Evolutionary conservation across 176 grass and related monocot genomes (phyloP).

Genomic region (Ensete ventricosum): DNA sequence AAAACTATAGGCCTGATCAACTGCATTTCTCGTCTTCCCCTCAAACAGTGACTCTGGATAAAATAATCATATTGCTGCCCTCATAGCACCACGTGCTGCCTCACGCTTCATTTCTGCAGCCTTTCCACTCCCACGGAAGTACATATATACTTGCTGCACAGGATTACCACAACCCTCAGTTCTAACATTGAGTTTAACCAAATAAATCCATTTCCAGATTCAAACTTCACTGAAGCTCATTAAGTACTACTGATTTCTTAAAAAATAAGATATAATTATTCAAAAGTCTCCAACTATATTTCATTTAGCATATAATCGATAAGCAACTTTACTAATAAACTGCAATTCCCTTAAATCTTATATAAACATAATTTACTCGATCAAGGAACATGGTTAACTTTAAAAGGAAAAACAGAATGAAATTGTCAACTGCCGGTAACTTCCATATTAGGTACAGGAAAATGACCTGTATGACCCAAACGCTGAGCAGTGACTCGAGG

Average conservation of each 20-base stretch:
- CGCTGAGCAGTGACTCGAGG: conserved; percentile 1
- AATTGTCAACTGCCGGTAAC: too few relatives aligned
- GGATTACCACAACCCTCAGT: not conserved
- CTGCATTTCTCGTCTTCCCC: not conserved
- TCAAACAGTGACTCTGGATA: too few relatives aligned
- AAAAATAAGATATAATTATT: not conserved
- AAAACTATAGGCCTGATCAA: not conserved
- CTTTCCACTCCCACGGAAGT: conserved; percentile 13
- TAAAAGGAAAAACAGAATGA: not conserved
- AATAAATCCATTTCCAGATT: not conserved
- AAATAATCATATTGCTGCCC: not conserved
- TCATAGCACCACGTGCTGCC: not conserved
- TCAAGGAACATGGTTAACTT: not conserved
- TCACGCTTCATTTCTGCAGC: conserved; percentile 17
- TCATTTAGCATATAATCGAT: not conserved
- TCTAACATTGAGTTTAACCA: not conserved
- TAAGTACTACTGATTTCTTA: not conserved
- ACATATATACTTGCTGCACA: conserved; percentile 13
- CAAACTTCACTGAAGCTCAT: not conserved
- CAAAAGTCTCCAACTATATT: not conserved
- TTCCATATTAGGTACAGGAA: not conserved
- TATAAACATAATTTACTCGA: not conserved
- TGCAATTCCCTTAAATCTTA: not conserved
- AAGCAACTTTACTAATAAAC: not conserved
- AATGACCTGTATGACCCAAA: conserved; percentile 10